These are phyloP conservation scores for Meira miltonrushii DNA, from an alignment of 1,284 basidiomycete genomes.

Conservation along the genomic window DNA sequence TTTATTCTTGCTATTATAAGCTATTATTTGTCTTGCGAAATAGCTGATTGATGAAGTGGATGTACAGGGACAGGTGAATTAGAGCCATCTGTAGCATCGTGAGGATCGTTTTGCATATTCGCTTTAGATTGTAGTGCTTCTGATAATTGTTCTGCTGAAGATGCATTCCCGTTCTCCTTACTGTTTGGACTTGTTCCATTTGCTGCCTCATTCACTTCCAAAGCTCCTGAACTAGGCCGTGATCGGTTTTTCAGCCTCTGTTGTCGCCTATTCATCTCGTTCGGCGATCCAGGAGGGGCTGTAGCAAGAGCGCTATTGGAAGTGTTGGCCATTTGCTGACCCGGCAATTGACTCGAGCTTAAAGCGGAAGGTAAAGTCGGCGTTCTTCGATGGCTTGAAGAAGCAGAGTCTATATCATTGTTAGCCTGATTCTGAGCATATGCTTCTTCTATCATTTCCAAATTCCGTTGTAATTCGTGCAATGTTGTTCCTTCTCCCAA, in stretches of 20 bases:
- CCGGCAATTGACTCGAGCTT: too few species aligned
- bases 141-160: not conserved
- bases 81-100: not conserved
- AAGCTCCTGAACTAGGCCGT: too few species aligned
- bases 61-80: slow-evolving; percentile 1
- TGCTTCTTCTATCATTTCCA: slow-evolving; percentile 30
- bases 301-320: not conserved
- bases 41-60: not conserved
- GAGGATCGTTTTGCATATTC: not conserved
- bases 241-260: slow-evolving; percentile 1
- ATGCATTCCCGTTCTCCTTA: not conserved
- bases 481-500: slow-evolving; percentile 36
- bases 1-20: not conserved
- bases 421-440: not conserved
- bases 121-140: too few species aligned
- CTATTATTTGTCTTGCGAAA: not conserved
- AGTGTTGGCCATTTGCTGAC: too few species aligned
- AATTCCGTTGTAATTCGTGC: slow-evolving; percentile 25
- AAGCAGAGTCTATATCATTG: not conserved
- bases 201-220: not conserved
- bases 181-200: not conserved
- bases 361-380: too few species aligned
- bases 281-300: not conserved
- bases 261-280: not conserved
- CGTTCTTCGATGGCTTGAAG: not conserved